Evolutionary conservation across 345 rosid genomes (phyloP).

Genomic region (Lepidium africanum): DNA sequence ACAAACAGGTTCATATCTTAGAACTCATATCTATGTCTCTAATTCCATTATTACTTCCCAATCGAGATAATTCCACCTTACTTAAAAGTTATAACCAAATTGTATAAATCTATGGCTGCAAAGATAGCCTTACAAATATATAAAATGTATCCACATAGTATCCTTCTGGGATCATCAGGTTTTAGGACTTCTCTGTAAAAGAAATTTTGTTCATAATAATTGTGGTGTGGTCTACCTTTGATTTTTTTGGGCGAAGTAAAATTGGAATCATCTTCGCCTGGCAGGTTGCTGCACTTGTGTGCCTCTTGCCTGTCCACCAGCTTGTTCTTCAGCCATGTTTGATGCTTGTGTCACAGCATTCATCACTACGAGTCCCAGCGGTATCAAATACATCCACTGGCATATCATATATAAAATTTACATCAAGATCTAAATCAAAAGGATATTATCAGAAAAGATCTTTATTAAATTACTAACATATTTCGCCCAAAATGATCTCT

Average conservation of each 20-base stretch:
- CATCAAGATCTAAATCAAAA: neutral
- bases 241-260: neutral
- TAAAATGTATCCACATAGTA: neutral
- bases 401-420: constrained; percentile 6
- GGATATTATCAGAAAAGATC: neutral
- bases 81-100: neutral
- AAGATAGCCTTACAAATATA: neutral
- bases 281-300: constrained; percentile 42
- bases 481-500: constrained; percentile 93
- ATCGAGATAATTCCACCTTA: neutral
- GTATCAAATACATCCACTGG: constrained; percentile 97
- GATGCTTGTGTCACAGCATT: constrained; percentile 91
- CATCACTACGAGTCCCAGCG: constrained; percentile 85
- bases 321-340: constrained; percentile 77
- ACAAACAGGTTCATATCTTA: neutral
- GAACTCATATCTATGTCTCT: neutral
- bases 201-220: neutral
- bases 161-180: neutral
- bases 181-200: neutral
- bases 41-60: neutral
- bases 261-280: constrained; percentile 50
- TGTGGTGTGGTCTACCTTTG: neutral
- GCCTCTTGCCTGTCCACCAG: constrained; percentile 43
- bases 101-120: neutral
- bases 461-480: constrained; percentile 51